These are phyloP conservation scores for Cladosporium sp. DNA, from an alignment of 2,329 filamentous ascomycete species.

Conservation along the genomic window DNA sequence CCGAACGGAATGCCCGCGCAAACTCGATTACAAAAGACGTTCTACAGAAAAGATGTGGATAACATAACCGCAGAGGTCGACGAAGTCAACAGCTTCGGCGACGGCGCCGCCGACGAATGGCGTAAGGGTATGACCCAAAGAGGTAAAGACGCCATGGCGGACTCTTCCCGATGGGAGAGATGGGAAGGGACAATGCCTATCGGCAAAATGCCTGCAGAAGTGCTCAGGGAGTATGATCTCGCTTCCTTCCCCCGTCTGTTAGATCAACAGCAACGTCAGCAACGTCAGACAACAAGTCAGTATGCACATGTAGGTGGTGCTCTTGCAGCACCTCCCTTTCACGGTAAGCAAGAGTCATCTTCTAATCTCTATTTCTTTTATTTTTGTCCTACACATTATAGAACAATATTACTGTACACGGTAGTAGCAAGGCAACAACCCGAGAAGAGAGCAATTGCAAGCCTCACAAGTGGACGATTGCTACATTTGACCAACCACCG, in stretches of 20 bases:
- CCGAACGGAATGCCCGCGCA: conserved; percentile 48
- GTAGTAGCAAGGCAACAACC: neutral
- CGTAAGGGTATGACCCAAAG: conserved; percentile 69
- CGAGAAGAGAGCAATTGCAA: neutral
- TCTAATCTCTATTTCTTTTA: neutral
- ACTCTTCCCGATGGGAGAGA: conserved; percentile 71
- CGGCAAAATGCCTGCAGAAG: conserved; percentile 30
- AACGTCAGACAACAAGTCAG: conserved; percentile 8
- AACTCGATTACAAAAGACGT: conserved; percentile 64
- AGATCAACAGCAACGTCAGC: conserved; percentile 26
- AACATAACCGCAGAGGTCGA: conserved; percentile 63
- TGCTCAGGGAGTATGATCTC: conserved; percentile 37
- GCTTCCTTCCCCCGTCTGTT: conserved; percentile 30
- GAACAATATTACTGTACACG: neutral
- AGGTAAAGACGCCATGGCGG: conserved; percentile 61
- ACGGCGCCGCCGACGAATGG: conserved; percentile 73
- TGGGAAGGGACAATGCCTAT: conserved; percentile 56
- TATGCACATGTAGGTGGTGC: conserved; percentile 10
- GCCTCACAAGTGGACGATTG: neutral
- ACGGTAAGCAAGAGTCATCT: conserved; percentile 14
- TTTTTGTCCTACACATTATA: neutral
- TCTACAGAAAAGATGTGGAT: conserved; percentile 63
- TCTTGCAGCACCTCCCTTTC: conserved; percentile 13
- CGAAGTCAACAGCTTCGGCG: conserved; percentile 65
- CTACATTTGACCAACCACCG: neutral